A percentile compares a stretch with the other conserved stretches of the same genome.
phyloP scores from a whole-genome alignment of 306 rosid species.

The Trifolium pratense region DNA sequence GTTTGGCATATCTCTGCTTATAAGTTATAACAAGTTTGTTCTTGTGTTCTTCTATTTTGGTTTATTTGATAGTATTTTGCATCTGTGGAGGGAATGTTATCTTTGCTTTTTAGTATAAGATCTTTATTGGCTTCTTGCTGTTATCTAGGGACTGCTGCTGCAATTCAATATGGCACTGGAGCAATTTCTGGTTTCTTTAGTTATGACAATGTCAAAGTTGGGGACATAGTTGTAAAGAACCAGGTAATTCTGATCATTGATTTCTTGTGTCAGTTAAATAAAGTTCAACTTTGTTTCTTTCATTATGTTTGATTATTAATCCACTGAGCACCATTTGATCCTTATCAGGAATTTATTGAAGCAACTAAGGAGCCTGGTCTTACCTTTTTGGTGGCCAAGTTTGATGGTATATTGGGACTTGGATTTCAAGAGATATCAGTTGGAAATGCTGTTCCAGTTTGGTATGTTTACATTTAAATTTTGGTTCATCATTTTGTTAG shows the following conservation, averaged over 20 bases:
- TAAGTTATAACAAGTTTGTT: neutral
- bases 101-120: neutral
- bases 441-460: conserved; percentile 81
- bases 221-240: conserved; percentile 64
- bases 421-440: conserved; percentile 95
- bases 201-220: conserved; percentile 71
- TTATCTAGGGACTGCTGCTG: conserved; percentile 74
- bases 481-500: conserved; percentile 35
- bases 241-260: conserved; percentile 62
- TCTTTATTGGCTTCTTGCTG: conserved; percentile 17
- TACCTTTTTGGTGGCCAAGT: conserved; percentile 76
- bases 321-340: conserved; percentile 1
- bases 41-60: conserved; percentile 18
- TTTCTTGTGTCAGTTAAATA: neutral
- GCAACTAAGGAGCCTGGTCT: conserved; percentile 78
- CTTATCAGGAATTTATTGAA: conserved; percentile 80
- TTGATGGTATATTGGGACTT: conserved; percentile 92
- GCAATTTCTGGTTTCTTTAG: conserved; percentile 91
- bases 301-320: conserved; percentile 15
- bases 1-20: neutral
- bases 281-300: conserved; percentile 14
- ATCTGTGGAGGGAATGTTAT: conserved; percentile 4
- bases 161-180: conserved; percentile 88
- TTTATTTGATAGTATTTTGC: conserved; percentile 13
- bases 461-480: conserved; percentile 52